phyloP scores from a whole-genome alignment of 2,329 filamentous ascomycete genomes.

The Trichoderma citrinoviride region DNA sequence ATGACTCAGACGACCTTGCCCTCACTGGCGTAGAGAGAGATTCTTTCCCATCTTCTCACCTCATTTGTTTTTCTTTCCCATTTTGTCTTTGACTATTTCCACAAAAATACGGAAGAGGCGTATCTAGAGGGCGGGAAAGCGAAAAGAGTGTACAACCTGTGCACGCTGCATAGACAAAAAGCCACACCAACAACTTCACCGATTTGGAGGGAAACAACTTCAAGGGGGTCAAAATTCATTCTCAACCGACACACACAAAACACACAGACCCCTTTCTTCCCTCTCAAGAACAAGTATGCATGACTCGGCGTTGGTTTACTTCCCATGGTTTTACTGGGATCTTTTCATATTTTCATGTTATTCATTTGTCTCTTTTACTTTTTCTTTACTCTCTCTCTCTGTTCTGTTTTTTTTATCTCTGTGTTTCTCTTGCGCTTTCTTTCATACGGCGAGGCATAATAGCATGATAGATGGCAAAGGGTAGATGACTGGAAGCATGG shows the following conservation, averaged over 20 bases:
- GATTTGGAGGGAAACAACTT: too few relatives aligned
- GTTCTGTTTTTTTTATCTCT: neutral
- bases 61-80: neutral
- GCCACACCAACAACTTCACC: neutral
- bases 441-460: too few relatives aligned
- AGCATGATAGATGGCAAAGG: too few relatives aligned
- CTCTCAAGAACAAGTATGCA: neutral
- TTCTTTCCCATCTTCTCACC: neutral
- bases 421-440: too few relatives aligned
- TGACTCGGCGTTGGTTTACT: conserved; percentile 3
- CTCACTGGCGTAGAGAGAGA: conserved; percentile 8
- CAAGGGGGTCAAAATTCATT: neutral
- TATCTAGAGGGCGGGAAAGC: neutral
- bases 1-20: conserved; percentile 10
- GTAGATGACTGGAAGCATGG: too few relatives aligned
- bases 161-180: neutral
- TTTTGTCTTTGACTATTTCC: neutral
- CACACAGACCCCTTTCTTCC: neutral
- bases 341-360: neutral
- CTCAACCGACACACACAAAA: neutral
- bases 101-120: neutral
- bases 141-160: too few relatives aligned
- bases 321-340: neutral
- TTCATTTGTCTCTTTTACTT: neutral
- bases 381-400: neutral